These are phyloP conservation scores for Didymella pomorum DNA, from an alignment of 2,329 filamentous ascomycete genomes.

Conservation along the genomic window DNA sequence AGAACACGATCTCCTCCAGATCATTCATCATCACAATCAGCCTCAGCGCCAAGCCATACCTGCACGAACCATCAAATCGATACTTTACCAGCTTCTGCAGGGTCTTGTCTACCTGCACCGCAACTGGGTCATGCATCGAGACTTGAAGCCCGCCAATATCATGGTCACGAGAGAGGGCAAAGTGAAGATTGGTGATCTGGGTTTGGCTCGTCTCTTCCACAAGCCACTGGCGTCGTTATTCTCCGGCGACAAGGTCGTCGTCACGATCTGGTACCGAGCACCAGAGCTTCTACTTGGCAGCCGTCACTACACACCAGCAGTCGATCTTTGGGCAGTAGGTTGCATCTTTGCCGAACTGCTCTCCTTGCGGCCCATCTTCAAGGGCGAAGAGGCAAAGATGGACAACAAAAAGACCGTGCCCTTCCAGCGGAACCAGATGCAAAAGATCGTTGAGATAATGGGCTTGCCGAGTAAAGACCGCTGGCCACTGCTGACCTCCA, in stretches of 20 bases:
- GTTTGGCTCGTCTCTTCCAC: slow-evolving; percentile 89
- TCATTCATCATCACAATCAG: slow-evolving; percentile 97
- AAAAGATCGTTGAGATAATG: slow-evolving; percentile 97
- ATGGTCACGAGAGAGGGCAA: slow-evolving; percentile 92
- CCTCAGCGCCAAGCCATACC: slow-evolving; percentile 88
- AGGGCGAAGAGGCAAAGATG: slow-evolving; percentile 99
- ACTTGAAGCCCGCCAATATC: slow-evolving; percentile 97
- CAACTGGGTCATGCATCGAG: slow-evolving; percentile 96
- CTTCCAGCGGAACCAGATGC: slow-evolving; percentile 98
- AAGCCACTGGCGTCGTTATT: slow-evolving; percentile 93
- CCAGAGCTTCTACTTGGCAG: slow-evolving; percentile 91
- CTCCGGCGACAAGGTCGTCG: slow-evolving; percentile 95
- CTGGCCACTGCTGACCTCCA: slow-evolving; percentile 83
- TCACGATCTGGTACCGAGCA: slow-evolving; percentile 98
- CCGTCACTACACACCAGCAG: slow-evolving; percentile 95
- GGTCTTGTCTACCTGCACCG: slow-evolving; percentile 93
- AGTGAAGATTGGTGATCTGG: slow-evolving; percentile 94
- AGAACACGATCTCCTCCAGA: slow-evolving; percentile 95
- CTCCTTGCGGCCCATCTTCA: slow-evolving; percentile 92
- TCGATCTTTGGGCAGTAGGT: slow-evolving; percentile 96
- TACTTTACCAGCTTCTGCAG: slow-evolving; percentile 94
- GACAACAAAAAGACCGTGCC: slow-evolving; percentile 97
- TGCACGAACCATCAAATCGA: slow-evolving; percentile 86
- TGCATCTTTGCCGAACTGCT: slow-evolving; percentile 97
- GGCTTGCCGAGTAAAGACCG: slow-evolving; percentile 86